Evolutionary conservation across 805 yeast species (phyloP).

Genomic region (Wickerhamiella lipophila): DNA sequence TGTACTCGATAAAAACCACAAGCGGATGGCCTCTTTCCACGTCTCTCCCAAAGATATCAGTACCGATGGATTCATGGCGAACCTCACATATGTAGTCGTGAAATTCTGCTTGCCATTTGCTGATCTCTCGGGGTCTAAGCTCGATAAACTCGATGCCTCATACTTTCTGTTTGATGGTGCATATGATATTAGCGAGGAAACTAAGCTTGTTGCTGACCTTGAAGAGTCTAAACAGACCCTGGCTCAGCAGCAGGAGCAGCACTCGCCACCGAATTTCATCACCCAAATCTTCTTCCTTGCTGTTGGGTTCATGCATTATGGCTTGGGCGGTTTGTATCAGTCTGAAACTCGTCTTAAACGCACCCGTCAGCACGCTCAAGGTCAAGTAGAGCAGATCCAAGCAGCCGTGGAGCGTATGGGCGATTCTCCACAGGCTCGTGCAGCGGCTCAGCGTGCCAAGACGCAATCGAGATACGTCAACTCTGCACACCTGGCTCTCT

Average conservation of each 20-base stretch:
- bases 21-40: constrained; percentile 61
- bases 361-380: constrained; percentile 29
- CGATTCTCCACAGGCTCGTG: constrained; percentile 16
- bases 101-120: constrained; percentile 75
- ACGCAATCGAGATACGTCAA: constrained; percentile 31
- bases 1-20: constrained; percentile 69
- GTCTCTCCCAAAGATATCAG: constrained; percentile 55
- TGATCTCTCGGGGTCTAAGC: constrained; percentile 49
- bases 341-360: constrained; percentile 43
- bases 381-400: constrained; percentile 10
- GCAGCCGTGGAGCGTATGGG: constrained; percentile 21
- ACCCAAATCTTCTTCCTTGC: constrained; percentile 78
- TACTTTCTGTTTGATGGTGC: constrained; percentile 46
- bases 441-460: constrained; percentile 34
- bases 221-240: constrained; percentile 54
- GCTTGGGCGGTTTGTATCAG: constrained; percentile 65
- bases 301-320: constrained; percentile 71
- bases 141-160: constrained; percentile 63
- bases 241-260: constrained; percentile 32
- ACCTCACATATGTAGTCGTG: constrained; percentile 53
- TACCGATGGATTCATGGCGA: constrained; percentile 70
- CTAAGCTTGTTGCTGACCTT: constrained; percentile 65
- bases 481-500: constrained; percentile 44
- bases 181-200: constrained; percentile 63
- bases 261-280: constrained; percentile 54